Conservation (phyloP, 164 flowering plant species). For the Aristolochia contorta region DNA sequence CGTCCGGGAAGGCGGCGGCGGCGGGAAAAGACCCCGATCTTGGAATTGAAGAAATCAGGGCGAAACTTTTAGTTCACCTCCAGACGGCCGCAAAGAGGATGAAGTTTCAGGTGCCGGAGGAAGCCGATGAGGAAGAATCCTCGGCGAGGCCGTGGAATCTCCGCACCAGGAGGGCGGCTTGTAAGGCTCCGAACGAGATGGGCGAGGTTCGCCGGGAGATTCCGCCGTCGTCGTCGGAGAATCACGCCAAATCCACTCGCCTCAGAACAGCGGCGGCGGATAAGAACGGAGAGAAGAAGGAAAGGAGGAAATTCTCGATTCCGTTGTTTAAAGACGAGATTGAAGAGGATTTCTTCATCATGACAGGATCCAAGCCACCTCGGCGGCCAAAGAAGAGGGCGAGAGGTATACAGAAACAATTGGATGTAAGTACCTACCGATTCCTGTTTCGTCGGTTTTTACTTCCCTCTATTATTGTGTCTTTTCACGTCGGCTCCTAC, state of each 20-base stretch:
- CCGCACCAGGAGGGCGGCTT: slow-evolving; percentile 54
- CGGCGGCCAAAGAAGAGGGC: slow-evolving; percentile 35
- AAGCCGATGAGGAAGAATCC: slow-evolving; percentile 8
- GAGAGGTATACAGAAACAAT: slow-evolving; percentile 1
- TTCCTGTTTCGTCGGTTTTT: neutral
- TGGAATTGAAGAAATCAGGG: slow-evolving; percentile 51
- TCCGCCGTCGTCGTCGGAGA: slow-evolving; percentile 26
- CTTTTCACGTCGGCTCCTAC: neutral
- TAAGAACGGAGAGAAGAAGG: neutral
- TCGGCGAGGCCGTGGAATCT: slow-evolving; percentile 55
- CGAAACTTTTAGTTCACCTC: slow-evolving; percentile 52
- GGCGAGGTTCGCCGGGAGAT: slow-evolving; percentile 8
- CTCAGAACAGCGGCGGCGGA: slow-evolving; percentile 7
- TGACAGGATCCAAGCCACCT: neutral
- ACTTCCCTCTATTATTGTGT: neutral
- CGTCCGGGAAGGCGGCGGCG: neutral
- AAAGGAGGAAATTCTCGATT: no score
- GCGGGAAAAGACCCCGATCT: slow-evolving; percentile 14
- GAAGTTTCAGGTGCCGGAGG: slow-evolving; percentile 33
- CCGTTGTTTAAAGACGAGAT: no score
- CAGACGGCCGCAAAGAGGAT: slow-evolving; percentile 43
- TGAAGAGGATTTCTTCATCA: no score
- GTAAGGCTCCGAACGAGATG: slow-evolving; percentile 26
- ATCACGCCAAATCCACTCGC: slow-evolving; percentile 16
- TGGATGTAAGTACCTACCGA: no score